phyloP scores from a whole-genome alignment of 306 rosid genomes.

The Dryas octopetala region DNA sequence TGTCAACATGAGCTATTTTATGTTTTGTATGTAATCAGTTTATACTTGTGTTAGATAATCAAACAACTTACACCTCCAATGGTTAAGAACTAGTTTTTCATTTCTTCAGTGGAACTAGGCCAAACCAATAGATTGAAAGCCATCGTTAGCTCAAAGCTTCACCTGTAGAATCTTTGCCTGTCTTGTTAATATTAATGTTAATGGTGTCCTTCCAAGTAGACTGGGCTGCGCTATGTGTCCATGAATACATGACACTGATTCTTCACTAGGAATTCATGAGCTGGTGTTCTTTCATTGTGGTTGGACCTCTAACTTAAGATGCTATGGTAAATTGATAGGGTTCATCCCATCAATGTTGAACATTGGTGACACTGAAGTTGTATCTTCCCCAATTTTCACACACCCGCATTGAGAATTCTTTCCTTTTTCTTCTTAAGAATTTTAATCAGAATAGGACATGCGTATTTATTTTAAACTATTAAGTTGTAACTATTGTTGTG shows the following conservation, averaged over 20 bases:
- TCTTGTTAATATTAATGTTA: not conserved
- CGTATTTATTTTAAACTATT: not conserved
- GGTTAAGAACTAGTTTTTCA: not conserved
- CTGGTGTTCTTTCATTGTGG: not conserved
- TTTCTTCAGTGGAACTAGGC: not conserved
- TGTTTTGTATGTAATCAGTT: not conserved
- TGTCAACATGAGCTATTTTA: not conserved
- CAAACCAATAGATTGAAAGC: not conserved
- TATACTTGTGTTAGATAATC: not conserved
- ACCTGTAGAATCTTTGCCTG: not conserved
- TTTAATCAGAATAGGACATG: not conserved
- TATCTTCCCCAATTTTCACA: not conserved
- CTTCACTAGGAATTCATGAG: not conserved
- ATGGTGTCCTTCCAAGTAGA: not conserved
- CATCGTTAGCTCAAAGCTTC: not conserved
- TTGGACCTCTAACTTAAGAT: not conserved
- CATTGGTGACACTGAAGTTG: not conserved
- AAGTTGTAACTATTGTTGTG: not conserved
- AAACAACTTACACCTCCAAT: not conserved
- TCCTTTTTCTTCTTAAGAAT: not conserved
- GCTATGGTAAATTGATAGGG: not conserved
- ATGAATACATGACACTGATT: not conserved
- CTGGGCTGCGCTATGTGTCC: not conserved
- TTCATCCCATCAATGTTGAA: not conserved
- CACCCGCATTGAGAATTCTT: not conserved